These are phyloP conservation scores for Graphilbum fragrans DNA, from an alignment of 2,329 filamentous ascomycete species.

Conservation along the genomic window DNA sequence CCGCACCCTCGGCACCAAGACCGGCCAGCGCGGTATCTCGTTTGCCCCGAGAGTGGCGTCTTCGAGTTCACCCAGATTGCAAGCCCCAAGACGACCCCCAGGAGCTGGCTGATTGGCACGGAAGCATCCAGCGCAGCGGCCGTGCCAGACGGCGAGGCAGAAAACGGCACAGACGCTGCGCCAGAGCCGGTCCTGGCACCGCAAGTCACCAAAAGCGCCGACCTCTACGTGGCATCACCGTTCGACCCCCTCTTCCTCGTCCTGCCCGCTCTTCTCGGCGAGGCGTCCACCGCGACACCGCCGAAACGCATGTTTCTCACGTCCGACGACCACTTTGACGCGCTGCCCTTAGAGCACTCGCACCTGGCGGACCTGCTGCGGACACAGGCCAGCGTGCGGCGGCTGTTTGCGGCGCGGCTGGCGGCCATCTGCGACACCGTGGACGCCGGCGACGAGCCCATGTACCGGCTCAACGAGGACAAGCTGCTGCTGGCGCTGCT, in stretches of 20 bases:
- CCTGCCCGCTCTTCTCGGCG: slow-evolving; percentile 53
- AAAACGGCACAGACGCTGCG: neutral
- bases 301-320: slow-evolving; percentile 54
- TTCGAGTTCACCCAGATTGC: slow-evolving; percentile 52
- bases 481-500: slow-evolving; percentile 58
- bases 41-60: slow-evolving; percentile 48
- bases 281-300: slow-evolving; percentile 11
- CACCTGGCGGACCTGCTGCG: slow-evolving; percentile 48
- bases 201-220: slow-evolving; percentile 49
- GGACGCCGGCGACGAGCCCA: slow-evolving; percentile 69
- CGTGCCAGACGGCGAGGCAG: neutral
- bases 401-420: slow-evolving; percentile 52
- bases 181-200: slow-evolving; percentile 12
- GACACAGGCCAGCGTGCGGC: slow-evolving; percentile 29
- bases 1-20: slow-evolving; percentile 41
- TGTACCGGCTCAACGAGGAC: slow-evolving; percentile 67
- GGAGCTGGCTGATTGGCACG: slow-evolving; percentile 46
- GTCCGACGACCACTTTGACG: slow-evolving; percentile 61
- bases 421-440: slow-evolving; percentile 66
- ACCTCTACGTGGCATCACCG: slow-evolving; percentile 73
- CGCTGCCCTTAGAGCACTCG: slow-evolving; percentile 37
- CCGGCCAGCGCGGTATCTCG: slow-evolving; percentile 45
- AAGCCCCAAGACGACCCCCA: slow-evolving; percentile 37
- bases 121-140: neutral
- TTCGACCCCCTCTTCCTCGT: slow-evolving; percentile 78